Percentiles rank a stretch among this genome's conserved stretches.
Conservation (phyloP, 306 rosid species). For the Rosa persica region DNA sequence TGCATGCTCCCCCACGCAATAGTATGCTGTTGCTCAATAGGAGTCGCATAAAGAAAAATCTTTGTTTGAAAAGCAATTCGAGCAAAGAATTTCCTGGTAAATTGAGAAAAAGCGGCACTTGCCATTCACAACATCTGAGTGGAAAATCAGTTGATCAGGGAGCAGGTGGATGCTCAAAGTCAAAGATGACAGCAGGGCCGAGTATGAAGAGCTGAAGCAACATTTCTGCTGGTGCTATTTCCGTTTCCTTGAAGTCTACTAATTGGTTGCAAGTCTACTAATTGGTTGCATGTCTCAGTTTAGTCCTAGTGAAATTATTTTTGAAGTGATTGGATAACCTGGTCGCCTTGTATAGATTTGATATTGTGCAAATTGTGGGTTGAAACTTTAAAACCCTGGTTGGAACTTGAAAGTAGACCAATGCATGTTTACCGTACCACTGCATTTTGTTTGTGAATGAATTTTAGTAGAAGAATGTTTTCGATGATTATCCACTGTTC, state of each 20-base stretch:
- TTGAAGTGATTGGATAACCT: conserved; percentile 28
- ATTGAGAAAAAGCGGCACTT: conserved; percentile 47
- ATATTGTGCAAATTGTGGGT: conserved; percentile 7
- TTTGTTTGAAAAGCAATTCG: conserved; percentile 54
- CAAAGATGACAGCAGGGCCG: conserved; percentile 37
- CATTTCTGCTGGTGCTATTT: conserved; percentile 9
- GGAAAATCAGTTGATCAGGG: conserved; percentile 54
- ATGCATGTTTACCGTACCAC: neutral
- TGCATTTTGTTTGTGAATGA: conserved; percentile 21
- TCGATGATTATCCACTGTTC: neutral
- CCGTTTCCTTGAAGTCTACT: conserved; percentile 5
- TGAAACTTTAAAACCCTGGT: neutral
- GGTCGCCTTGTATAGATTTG: conserved; percentile 28
- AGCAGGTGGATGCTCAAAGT: conserved; percentile 56
- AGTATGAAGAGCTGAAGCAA: conserved; percentile 42
- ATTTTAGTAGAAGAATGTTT: neutral
- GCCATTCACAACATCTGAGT: conserved; percentile 46
- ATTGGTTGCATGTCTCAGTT: conserved; percentile 29
- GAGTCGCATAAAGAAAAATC: conserved; percentile 60
- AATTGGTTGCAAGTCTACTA: conserved; percentile 27
- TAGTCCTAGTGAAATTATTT: conserved; percentile 18
- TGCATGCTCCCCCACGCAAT: conserved; percentile 61
- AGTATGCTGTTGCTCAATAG: conserved; percentile 58
- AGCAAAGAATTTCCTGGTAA: conserved; percentile 69
- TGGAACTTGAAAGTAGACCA: conserved; percentile 17